Conservation (phyloP, 176 grass and related monocot species). For the Paspalum vaginatum region DNA sequence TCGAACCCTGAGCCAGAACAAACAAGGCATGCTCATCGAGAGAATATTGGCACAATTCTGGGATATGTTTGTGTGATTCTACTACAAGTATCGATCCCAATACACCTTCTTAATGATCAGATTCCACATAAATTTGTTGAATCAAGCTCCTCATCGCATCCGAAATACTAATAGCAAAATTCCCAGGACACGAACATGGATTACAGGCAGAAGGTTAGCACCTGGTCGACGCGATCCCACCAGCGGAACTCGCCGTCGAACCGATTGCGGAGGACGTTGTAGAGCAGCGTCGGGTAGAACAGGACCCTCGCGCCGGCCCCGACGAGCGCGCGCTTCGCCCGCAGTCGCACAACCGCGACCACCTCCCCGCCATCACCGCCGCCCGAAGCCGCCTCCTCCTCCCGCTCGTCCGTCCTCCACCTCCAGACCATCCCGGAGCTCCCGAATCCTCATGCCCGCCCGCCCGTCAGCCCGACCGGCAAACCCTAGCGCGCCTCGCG, state of each 20-base stretch:
- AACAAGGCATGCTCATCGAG: neutral
- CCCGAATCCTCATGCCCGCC: conserved; percentile 41
- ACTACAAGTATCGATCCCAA: neutral
- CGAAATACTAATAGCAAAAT: conserved; percentile 9
- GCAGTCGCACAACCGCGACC: conserved; percentile 35
- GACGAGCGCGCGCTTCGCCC: conserved; percentile 73
- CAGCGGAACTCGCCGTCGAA: conserved; percentile 85
- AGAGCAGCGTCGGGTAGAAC: conserved; percentile 92
- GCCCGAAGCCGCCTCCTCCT: conserved; percentile 14
- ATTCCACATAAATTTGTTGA: neutral
- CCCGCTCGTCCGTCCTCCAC: conserved; percentile 29
- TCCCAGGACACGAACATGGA: neutral
- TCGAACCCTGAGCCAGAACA: neutral
- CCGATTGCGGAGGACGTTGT: conserved; percentile 90
- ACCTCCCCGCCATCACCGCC: conserved; percentile 20
- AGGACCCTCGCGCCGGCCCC: conserved; percentile 83
- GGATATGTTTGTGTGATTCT: neutral
- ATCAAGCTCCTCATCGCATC: neutral
- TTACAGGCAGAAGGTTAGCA: conserved; percentile 46
- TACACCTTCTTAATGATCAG: neutral
- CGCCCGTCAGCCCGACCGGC: neutral
- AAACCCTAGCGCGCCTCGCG: conserved; percentile 23
- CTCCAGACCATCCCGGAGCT: conserved; percentile 33
- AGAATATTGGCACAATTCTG: neutral
- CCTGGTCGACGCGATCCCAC: conserved; percentile 95